Conservation (phyloP, 495 filamentous ascomycete species). For the Thermothielavioides terrestris region DNA sequence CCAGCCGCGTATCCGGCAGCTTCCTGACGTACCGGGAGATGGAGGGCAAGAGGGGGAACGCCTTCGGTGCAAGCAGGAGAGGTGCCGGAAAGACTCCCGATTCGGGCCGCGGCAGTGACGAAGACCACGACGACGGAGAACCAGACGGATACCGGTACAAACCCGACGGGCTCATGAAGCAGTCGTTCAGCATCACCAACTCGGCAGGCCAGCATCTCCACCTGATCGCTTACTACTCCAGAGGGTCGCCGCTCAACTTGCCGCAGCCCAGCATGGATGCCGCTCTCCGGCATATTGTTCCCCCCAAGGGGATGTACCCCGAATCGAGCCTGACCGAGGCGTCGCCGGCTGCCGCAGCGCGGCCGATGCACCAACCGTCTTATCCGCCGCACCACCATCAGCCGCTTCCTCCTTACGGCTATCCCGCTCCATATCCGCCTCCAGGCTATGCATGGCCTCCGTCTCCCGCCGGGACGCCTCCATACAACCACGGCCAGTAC, state of each 20-base stretch:
- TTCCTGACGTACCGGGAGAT: slow-evolving; percentile 97
- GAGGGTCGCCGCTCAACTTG: slow-evolving; percentile 57
- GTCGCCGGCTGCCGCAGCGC: slow-evolving; percentile 39
- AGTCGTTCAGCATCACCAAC: slow-evolving; percentile 98
- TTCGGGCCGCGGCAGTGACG: slow-evolving; percentile 68
- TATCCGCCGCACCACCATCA: slow-evolving; percentile 24
- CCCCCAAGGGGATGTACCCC: slow-evolving; percentile 88
- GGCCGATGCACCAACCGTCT: slow-evolving; percentile 39
- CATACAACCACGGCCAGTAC: slow-evolving; percentile 27
- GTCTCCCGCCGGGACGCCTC: slow-evolving; percentile 45
- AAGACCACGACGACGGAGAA: slow-evolving; percentile 71
- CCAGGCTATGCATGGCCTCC: slow-evolving; percentile 56
- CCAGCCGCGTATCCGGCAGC: slow-evolving; percentile 92
- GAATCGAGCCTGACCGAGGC: slow-evolving; percentile 91
- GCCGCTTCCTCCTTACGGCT: slow-evolving; percentile 42
- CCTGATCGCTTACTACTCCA: slow-evolving; percentile 92
- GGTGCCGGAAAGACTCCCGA: slow-evolving; percentile 70
- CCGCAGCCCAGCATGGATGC: slow-evolving; percentile 75
- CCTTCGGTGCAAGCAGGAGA: slow-evolving; percentile 48
- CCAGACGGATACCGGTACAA: slow-evolving; percentile 97
- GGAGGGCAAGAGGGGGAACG: slow-evolving; percentile 77
- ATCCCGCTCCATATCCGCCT: slow-evolving; percentile 33
- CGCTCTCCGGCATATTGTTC: slow-evolving; percentile 70
- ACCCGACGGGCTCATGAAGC: slow-evolving; percentile 94
- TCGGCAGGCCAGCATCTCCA: slow-evolving; percentile 84